Percentiles rank a stretch among this genome's conserved stretches.
Evolutionary conservation across 306 rosid species (phyloP).

Genomic region (Inga oerstediana): DNA sequence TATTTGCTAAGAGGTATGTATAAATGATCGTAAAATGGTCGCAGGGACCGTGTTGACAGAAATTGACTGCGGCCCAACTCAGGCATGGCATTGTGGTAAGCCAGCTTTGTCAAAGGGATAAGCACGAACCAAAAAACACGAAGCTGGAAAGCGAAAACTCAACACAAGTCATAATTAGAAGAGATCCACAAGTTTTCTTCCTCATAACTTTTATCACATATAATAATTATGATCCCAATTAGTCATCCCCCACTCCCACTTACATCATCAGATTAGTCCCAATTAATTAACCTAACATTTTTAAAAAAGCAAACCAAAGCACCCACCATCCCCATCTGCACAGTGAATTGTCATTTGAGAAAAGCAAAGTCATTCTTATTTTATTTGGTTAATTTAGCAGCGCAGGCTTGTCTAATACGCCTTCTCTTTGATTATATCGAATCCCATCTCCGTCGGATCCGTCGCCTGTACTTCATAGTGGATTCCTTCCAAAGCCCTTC

Average conservation of each 20-base stretch:
- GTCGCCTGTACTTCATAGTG: constrained; percentile 93
- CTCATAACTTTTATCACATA: constrained; percentile 37
- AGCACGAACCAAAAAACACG: background rate
- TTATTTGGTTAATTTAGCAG: background rate
- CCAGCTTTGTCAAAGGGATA: background rate
- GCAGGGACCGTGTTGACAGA: background rate
- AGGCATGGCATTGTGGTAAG: background rate
- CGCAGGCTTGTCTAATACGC: constrained; percentile 35
- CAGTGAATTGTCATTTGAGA: background rate
- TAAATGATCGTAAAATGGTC: background rate
- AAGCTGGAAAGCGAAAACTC: constrained; percentile 31
- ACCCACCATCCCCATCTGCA: constrained; percentile 6
- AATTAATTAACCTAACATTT: constrained; percentile 33
- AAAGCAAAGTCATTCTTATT: background rate
- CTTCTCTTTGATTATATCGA: constrained; percentile 67
- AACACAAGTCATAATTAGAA: constrained; percentile 33
- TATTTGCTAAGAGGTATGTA: background rate
- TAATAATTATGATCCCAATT: constrained; percentile 32
- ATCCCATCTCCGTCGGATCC: constrained; percentile 96
- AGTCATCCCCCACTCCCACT: constrained; percentile 36
- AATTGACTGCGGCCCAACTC: background rate
- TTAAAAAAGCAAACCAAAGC: background rate
- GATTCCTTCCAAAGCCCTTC: constrained; percentile 92
- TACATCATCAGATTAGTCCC: constrained; percentile 49
- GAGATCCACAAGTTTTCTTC: constrained; percentile 20